Evolutionary conservation across 495 filamentous ascomycete species (phyloP), one percentile per base, ranked within the genome.

Genomic region (Tuber microsphaerosporum): DNA sequence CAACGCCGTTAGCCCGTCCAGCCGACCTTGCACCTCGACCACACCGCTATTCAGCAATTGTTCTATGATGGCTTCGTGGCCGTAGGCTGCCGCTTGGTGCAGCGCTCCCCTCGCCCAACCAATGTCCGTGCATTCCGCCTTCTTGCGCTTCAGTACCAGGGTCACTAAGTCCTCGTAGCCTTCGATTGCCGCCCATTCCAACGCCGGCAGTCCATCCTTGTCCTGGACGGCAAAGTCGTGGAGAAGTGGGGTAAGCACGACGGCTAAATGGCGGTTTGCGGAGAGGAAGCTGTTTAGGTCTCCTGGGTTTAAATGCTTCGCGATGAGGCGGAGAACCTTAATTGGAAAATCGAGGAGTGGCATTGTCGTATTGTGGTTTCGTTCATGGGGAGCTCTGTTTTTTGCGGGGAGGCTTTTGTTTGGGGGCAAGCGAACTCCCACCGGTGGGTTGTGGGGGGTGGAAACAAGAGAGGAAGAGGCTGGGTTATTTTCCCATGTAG

Each of bases 151-250:
- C 26, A 65, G 56, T 14, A 65, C 26, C 16, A 65, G 56, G 56
- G 26, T 34, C 26, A 65, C 56, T 16, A 65, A 65, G 56, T 19
- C 26, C 26, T 65, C 56, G 26, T 65, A 65, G 56, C 56, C 56
- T 17, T 65, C 56, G 56, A 65, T 65, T 65, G 56, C 56, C 56
- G 56, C 56, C 56, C 56, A 65, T 65, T 65, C 56, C 56, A 65
- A 34, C 7, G 56, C 56, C 56, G 56, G 56, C 56, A 65, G 56
- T 34, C 56, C 56, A 26, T 65, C 56, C 56, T 65, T 65, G 56
- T 65, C 56, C 26, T 65, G 56, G 56, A 65, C 56, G 26, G 56
- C 56, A 34, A 65, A 7, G 26, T 65, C 56, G 56, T 65, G 56
- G 56, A 65, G 56, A 34, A 65, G 56, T 26, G 56, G 56, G 56